Evolutionary conservation across 345 rosid species (phyloP).

Genomic region (Isatis tinctoria): DNA sequence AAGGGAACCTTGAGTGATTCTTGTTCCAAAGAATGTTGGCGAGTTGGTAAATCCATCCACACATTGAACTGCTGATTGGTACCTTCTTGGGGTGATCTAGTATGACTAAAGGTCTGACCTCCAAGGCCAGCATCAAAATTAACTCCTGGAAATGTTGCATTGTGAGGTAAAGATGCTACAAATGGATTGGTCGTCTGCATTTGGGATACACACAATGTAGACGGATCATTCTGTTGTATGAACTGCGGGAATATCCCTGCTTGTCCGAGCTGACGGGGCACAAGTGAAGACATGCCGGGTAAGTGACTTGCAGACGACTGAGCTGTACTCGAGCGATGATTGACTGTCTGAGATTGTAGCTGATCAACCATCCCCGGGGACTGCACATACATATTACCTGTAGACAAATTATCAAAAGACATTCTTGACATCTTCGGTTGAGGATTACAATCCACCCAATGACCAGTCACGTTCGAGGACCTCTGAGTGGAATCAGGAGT

Average conservation of each 20-base stretch:
- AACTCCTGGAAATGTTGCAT: conserved; percentile 6
- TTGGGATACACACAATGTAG: conserved; percentile 7
- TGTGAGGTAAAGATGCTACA: conserved; percentile 8
- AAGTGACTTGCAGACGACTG: conserved; percentile 1
- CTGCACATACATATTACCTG: conserved; percentile 35
- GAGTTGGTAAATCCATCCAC: conserved; percentile 30
- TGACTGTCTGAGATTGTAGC: conserved; percentile 12
- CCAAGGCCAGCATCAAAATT: conserved; percentile 7
- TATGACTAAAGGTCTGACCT: neutral
- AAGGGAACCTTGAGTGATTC: conserved; percentile 5
- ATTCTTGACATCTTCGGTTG: conserved; percentile 36
- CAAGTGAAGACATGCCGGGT: conserved; percentile 5
- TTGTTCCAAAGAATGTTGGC: conserved; percentile 18
- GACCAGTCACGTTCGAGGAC: conserved; percentile 32
- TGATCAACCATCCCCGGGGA: conserved; percentile 17
- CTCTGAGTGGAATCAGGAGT: conserved; percentile 38
- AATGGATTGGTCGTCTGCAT: neutral
- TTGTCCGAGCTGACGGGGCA: conserved; percentile 2
- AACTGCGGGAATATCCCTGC: neutral
- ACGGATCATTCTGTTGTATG: conserved; percentile 2
- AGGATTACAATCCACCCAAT: conserved; percentile 42
- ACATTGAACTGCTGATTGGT: conserved; percentile 21
- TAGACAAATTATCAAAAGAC: conserved; percentile 39
- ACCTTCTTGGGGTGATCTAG: conserved; percentile 13
- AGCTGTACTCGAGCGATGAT: conserved; percentile 1